phyloP scores from a whole-genome alignment of 2,329 filamentous ascomycete genomes.

The Diaporthe amygdali region DNA sequence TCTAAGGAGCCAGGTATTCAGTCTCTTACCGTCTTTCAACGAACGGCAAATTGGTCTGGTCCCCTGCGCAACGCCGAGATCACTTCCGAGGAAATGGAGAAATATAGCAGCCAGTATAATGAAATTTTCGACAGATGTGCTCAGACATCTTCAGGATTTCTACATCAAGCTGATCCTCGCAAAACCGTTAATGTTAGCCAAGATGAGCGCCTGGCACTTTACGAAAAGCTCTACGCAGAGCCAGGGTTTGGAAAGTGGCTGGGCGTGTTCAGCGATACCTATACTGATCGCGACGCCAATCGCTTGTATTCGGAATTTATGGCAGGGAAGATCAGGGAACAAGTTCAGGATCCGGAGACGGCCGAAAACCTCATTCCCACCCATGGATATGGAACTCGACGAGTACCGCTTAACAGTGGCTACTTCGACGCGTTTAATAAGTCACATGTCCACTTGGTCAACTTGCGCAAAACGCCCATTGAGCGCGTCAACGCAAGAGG shows the following conservation, averaged over 20 bases:
- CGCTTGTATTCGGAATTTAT: conserved; percentile 18
- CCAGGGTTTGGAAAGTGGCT: conserved; percentile 23
- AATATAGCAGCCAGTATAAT: conserved; percentile 18
- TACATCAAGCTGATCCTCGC: conserved; percentile 19
- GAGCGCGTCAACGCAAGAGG: conserved; percentile 34
- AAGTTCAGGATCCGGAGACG: conserved; percentile 46
- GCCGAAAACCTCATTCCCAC: conserved; percentile 47
- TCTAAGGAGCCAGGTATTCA: conserved; percentile 22
- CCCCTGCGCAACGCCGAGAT: conserved; percentile 22
- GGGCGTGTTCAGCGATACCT: conserved; percentile 21
- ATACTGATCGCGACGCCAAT: conserved; percentile 19
- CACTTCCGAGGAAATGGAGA: conserved; percentile 8
- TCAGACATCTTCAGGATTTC: conserved; percentile 16
- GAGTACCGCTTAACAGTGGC: conserved; percentile 46
- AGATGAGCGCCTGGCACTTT: conserved; percentile 23
- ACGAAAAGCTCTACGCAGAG: conserved; percentile 21
- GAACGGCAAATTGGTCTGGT: conserved; percentile 25
- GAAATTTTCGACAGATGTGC: neutral
- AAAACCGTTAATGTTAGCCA: conserved; percentile 12
- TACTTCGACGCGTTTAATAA: conserved; percentile 47
- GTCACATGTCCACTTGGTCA: conserved; percentile 44
- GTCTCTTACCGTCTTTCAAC: conserved; percentile 27
- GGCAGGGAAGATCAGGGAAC: conserved; percentile 45
- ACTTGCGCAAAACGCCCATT: conserved; percentile 25
- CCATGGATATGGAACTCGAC: conserved; percentile 49